phyloP scores from a whole-genome alignment of 1,284 basidiomycete genomes.

The Tylopilus orsonianus region DNA sequence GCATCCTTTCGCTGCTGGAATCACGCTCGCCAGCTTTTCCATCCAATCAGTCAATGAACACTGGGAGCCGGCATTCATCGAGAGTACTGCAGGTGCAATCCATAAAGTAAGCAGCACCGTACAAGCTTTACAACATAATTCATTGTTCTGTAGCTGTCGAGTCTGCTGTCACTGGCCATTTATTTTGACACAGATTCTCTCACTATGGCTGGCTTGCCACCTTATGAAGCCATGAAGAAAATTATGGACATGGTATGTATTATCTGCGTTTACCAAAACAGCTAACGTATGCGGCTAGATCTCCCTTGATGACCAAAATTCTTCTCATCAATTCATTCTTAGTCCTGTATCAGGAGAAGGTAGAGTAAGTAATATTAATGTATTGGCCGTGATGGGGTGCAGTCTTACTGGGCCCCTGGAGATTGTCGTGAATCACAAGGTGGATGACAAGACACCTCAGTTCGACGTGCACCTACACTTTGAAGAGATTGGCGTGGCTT shows the following conservation, averaged over 20 bases:
- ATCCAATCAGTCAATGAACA: conserved; percentile 91
- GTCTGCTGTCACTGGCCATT: conserved; percentile 83
- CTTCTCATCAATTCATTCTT: conserved; percentile 90
- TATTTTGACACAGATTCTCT: conserved; percentile 96
- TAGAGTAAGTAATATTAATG: conserved; percentile 50
- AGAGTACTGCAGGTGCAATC: conserved; percentile 85
- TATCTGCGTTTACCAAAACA: neutral
- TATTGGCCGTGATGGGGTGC: neutral
- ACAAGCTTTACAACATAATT: conserved; percentile 3
- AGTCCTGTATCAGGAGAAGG: conserved; percentile 97
- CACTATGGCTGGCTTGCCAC: conserved; percentile 74
- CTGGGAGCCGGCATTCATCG: conserved; percentile 96
- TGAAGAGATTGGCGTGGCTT: conserved; percentile 89
- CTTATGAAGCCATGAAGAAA: conserved; percentile 70
- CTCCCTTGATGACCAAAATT: conserved; percentile 51
- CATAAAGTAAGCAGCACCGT: conserved; percentile 67
- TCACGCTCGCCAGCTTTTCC: conserved; percentile 91
- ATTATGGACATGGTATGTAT: conserved; percentile 72
- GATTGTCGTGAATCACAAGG: conserved; percentile 83
- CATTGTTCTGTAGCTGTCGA: conserved; percentile 63
- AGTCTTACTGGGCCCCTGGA: conserved; percentile 31
- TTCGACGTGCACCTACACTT: conserved; percentile 91
- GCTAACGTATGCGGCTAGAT: conserved; percentile 51
- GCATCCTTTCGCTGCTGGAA: conserved; percentile 94
- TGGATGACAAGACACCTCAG: conserved; percentile 74